Percentiles rank a stretch among this genome's conserved stretches.
phyloP scores from a whole-genome alignment of 352 stramenopile genomes.

The Phytopythium vexans region DNA sequence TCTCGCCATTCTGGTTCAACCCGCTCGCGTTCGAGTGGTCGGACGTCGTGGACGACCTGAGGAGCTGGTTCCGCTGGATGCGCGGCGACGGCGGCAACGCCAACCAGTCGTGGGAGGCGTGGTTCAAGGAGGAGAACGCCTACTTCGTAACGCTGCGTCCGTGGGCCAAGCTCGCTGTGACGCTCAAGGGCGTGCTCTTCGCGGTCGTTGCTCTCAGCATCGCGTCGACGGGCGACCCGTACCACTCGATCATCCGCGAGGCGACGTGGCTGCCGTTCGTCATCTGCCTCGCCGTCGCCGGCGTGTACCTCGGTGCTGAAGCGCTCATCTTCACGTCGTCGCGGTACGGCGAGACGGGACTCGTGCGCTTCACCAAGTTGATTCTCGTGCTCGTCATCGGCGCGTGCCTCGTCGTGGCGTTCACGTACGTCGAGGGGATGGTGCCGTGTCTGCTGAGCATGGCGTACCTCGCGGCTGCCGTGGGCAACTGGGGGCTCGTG shows the following conservation, averaged over 20 bases:
- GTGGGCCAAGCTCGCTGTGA: conserved; percentile 89
- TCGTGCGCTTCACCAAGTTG: conserved; percentile 71
- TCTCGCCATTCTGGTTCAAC: conserved; percentile 98
- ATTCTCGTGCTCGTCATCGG: conserved; percentile 75
- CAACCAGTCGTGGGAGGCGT: conserved; percentile 94
- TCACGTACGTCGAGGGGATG: conserved; percentile 77
- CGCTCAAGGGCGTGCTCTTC: conserved; percentile 90
- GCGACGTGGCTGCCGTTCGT: conserved; percentile 54
- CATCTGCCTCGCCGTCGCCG: conserved; percentile 48
- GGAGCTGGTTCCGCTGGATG: conserved; percentile 94
- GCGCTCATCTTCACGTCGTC: conserved; percentile 57
- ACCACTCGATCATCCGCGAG: conserved; percentile 58
- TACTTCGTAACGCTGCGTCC: conserved; percentile 90
- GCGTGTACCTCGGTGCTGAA: conserved; percentile 65
- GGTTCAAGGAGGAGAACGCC: conserved; percentile 95
- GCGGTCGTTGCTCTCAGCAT: conserved; percentile 86
- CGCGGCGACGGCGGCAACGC: conserved; percentile 88
- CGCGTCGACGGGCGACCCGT: conserved; percentile 60
- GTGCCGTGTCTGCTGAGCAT: conserved; percentile 88
- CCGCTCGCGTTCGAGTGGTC: conserved; percentile 96
- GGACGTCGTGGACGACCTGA: conserved; percentile 89
- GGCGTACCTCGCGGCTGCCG: conserved; percentile 91
- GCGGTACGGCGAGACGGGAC: conserved; percentile 49
- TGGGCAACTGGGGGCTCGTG: conserved; percentile 81
- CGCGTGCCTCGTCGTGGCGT: conserved; percentile 66